A percentile compares a stretch with the other conserved stretches of the same genome.
Evolutionary conservation across 805 yeast genomes (phyloP).

Genomic region (Candida broadrunensis): DNA sequence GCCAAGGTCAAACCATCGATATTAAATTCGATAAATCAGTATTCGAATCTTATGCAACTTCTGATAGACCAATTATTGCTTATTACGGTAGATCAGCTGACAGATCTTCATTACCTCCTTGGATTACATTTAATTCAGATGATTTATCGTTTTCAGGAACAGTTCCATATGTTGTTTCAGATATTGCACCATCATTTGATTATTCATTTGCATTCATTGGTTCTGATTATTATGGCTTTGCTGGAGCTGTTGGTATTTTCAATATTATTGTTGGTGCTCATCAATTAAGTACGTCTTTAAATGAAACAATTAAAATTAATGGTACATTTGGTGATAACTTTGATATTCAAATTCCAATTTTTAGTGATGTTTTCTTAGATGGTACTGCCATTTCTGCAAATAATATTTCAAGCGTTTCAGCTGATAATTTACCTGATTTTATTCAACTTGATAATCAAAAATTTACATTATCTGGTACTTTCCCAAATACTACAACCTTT

Average conservation of each 20-base stretch:
- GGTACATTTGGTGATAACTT: slow-evolving; percentile 64
- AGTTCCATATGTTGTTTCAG: slow-evolving; percentile 83
- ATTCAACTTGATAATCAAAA: slow-evolving; percentile 32
- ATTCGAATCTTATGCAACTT: slow-evolving; percentile 45
- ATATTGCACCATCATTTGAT: slow-evolving; percentile 79
- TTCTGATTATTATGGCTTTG: slow-evolving; percentile 69
- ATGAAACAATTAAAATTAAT: slow-evolving; percentile 56
- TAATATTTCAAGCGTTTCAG: slow-evolving; percentile 56
- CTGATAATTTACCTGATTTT: slow-evolving; percentile 60
- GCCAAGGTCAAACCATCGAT: slow-evolving; percentile 65
- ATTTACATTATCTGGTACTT: slow-evolving; percentile 49
- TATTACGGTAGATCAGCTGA: slow-evolving; percentile 82
- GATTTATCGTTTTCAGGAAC: slow-evolving; percentile 75
- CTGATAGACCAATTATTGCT: slow-evolving; percentile 51
- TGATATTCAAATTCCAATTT: slow-evolving; percentile 55
- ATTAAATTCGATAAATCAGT: slow-evolving; percentile 61
- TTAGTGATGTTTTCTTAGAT: slow-evolving; percentile 63
- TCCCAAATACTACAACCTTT: slow-evolving; percentile 45
- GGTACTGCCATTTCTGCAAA: slow-evolving; percentile 42
- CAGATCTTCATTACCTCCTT: slow-evolving; percentile 85
- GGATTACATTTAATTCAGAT: slow-evolving; percentile 71
- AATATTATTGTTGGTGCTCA: slow-evolving; percentile 85
- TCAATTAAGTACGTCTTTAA: slow-evolving; percentile 63
- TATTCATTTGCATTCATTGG: slow-evolving; percentile 75
- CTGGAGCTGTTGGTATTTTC: slow-evolving; percentile 71